Evolutionary conservation across 164 flowering plant genomes (phyloP), one percentile per base, ranked within the genome.

Genomic region (Vitis cinerea): DNA sequence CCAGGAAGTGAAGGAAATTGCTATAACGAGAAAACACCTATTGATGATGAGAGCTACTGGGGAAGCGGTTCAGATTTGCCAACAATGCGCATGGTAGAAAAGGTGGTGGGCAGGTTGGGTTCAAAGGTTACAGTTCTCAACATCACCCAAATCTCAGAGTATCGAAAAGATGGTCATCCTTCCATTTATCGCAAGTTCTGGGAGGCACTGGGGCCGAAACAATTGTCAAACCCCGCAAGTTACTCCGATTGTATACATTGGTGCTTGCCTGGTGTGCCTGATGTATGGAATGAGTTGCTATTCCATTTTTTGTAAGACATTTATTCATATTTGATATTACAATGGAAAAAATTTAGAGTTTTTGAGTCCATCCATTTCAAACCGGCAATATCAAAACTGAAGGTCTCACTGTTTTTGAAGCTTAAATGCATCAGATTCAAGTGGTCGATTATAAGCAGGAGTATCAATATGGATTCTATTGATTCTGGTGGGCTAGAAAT

Each of bases 191-290:
- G 97, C n/a, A 93, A 92, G 77, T 92, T 91, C 69, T 96, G 99
- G 99, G 98, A 93, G 78, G 64, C 86, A 8, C 67, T 90, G 30
- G 85, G 82, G 29, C 86, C 88, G 0, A 73, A 89, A 66, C 97
- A 90, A 62, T 65, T 86, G 71, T 67, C 89, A 4, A 89, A 90
- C 63, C 99, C 99, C 9, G 63, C 79, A 11, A 78, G 83, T 66
- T 90, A 86, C 79, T 86, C 99, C n/a, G 99, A 96, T 73, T 96
- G 99, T 82, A 89, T 90, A 63, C 99, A 96, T 70, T 96, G 99
- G 99, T 96, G 98, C 80, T 80, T 92, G 78, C 99, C 99, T 0
- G 97, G 99, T 5, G 97, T 96, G 2, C 94, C 92, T 47, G 99
- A 93, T 86, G 91, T 87, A 2, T 96, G 99, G 99, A 96, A 96